phyloP scores from a whole-genome alignment of 2,329 filamentous ascomycete species.

The Acrocalymma vagum region DNA sequence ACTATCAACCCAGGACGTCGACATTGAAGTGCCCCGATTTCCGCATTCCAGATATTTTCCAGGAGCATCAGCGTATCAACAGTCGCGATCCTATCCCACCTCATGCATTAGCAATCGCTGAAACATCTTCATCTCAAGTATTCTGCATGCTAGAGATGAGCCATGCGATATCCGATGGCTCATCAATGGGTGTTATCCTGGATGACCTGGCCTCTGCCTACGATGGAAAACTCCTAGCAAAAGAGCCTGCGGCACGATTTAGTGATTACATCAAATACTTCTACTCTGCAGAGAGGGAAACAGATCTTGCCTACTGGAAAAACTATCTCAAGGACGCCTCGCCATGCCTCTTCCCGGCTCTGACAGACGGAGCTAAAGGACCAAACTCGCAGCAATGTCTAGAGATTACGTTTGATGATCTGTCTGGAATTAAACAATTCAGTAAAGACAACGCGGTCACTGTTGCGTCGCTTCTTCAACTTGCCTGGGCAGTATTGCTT shows the following conservation, averaged over 20 bases:
- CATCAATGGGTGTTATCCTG: slow-evolving; percentile 15
- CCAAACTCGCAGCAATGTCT: neutral
- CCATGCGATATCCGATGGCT: slow-evolving; percentile 23
- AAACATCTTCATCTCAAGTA: slow-evolving; percentile 13
- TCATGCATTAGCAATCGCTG: too few relatives aligned
- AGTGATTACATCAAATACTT: slow-evolving; percentile 22
- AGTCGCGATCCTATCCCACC: too few relatives aligned
- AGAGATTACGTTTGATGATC: neutral
- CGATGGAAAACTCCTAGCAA: slow-evolving; percentile 3
- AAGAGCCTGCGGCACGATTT: slow-evolving; percentile 15
- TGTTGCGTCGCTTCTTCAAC: slow-evolving; percentile 23
- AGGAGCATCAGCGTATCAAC: too few relatives aligned
- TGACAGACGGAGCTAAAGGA: too few relatives aligned
- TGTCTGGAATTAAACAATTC: slow-evolving; percentile 1
- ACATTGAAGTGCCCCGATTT: too few relatives aligned
- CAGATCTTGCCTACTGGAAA: too few relatives aligned
- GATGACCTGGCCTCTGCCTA: slow-evolving; percentile 18
- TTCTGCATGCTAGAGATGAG: slow-evolving; percentile 22
- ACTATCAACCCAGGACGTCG: too few relatives aligned
- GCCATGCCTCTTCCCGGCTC: slow-evolving; percentile 46
- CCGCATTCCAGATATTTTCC: too few relatives aligned
- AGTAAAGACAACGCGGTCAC: slow-evolving; percentile 1
- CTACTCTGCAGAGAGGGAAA: too few relatives aligned
- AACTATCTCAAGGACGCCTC: slow-evolving; percentile 47
- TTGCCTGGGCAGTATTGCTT: slow-evolving; percentile 31